A percentile compares a stretch with the other conserved stretches of the same genome.
These are phyloP conservation scores for Lentinula aciculospora DNA, from an alignment of 768 basidiomycete genomes.

Conservation along the genomic window DNA sequence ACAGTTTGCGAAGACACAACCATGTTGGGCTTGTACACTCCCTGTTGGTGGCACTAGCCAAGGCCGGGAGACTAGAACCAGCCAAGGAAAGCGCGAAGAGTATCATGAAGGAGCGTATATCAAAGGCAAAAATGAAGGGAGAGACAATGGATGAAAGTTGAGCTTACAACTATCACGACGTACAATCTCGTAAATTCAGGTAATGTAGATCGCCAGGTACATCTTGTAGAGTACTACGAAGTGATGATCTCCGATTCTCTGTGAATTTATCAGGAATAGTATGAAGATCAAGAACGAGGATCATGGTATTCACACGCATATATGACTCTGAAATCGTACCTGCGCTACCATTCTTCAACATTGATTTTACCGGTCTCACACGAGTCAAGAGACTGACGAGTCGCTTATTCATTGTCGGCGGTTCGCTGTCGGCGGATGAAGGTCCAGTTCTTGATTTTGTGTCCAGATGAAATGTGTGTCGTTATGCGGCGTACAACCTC, in stretches of 20 bases:
- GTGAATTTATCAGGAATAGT: no score
- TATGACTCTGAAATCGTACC: no score
- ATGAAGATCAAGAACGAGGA: no score
- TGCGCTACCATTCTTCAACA: no score
- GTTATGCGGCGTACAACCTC: no score
- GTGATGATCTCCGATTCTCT: no score
- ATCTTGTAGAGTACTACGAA: no score
- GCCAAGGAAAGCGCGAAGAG: slow-evolving; percentile 42
- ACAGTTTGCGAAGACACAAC: slow-evolving; percentile 81
- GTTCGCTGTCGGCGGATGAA: background rate
- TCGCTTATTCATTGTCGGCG: background rate
- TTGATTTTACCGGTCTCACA: no score
- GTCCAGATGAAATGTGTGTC: no score
- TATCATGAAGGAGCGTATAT: slow-evolving; percentile 40
- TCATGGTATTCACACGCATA: no score
- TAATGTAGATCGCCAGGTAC: no score
- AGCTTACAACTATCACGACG: background rate
- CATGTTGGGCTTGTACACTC: slow-evolving; percentile 79
- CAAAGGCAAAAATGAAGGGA: slow-evolving; percentile 37
- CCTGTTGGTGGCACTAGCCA: slow-evolving; percentile 67
- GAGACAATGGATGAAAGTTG: slow-evolving; percentile 45
- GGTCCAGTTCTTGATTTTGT: background rate
- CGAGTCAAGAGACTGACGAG: no score
- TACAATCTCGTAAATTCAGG: background rate
- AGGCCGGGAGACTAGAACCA: slow-evolving; percentile 53